Percentiles rank a stretch among this genome's conserved stretches.
Conservation (phyloP, 2,329 filamentous ascomycete genomes). For the Dothiorella sarmentorum region DNA sequence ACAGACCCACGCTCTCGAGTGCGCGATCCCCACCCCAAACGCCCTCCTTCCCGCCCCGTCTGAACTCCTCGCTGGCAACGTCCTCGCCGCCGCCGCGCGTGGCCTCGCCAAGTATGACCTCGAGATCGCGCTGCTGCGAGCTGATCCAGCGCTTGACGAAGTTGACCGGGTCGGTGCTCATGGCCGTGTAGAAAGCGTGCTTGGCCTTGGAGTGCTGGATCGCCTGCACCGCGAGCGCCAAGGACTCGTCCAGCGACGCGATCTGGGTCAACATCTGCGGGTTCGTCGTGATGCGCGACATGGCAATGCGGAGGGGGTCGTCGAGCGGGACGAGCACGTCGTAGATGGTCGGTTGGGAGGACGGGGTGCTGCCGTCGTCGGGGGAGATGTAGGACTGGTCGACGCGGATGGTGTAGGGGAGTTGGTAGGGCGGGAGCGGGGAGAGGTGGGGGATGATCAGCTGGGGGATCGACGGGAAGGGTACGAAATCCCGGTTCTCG, state of each 20-base stretch:
- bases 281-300: constrained; percentile 52
- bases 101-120: constrained; percentile 81
- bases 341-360: constrained; percentile 76
- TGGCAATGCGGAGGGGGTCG: constrained; percentile 68
- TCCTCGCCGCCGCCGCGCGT: constrained; percentile 53
- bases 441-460: constrained; percentile 75
- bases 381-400: constrained; percentile 63
- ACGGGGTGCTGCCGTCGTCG: constrained; percentile 64
- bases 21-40: constrained; percentile 63
- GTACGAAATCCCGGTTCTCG: constrained; percentile 65
- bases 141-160: constrained; percentile 88
- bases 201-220: constrained; percentile 83
- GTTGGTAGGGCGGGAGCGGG: constrained; percentile 74
- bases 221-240: constrained; percentile 78
- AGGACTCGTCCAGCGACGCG: constrained; percentile 73
- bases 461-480: constrained; percentile 81
- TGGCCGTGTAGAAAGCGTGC: constrained; percentile 76
- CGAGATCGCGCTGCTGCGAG: constrained; percentile 85
- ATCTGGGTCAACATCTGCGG: constrained; percentile 76
- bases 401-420: constrained; percentile 90
- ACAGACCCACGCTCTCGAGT: constrained; percentile 59
- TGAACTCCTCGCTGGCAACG: constrained; percentile 64
- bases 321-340: constrained; percentile 83
- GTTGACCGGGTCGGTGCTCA: constrained; percentile 75
- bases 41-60: constrained; percentile 58